Evolutionary conservation across 257 asterid genomes (phyloP).

Genomic region (Penstemon eatonii): DNA sequence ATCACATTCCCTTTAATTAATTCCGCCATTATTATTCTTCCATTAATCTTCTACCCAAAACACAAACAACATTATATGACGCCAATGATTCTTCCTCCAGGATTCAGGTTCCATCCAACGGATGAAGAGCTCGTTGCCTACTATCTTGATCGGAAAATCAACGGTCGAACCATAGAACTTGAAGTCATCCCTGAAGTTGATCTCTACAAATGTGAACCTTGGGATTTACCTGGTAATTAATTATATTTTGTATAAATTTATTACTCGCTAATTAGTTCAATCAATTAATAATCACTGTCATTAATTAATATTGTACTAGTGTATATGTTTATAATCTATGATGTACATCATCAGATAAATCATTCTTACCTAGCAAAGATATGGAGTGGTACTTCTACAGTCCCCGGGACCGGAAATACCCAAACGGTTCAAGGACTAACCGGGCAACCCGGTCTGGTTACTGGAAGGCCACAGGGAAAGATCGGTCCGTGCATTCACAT

Average conservation of each 20-base stretch:
- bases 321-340: neutral
- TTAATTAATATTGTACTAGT: too few relatives aligned
- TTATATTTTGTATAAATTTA: neutral
- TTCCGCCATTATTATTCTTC: neutral
- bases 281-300: neutral
- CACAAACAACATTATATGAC: slow-evolving; percentile 33
- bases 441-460: slow-evolving; percentile 73
- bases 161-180: slow-evolving; percentile 66
- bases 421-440: slow-evolving; percentile 74
- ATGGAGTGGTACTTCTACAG: slow-evolving; percentile 81
- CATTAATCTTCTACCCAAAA: neutral
- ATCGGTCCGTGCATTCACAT: slow-evolving; percentile 55
- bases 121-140: slow-evolving; percentile 77
- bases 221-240: slow-evolving; percentile 73
- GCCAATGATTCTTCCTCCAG: slow-evolving; percentile 68
- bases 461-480: slow-evolving; percentile 85
- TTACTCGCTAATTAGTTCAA: neutral
- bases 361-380: slow-evolving; percentile 70
- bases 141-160: slow-evolving; percentile 67
- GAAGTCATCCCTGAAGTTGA: slow-evolving; percentile 70
- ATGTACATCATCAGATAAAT: slow-evolving; percentile 43
- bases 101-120: slow-evolving; percentile 71
- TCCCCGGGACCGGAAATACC: slow-evolving; percentile 70
- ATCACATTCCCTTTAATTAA: neutral
- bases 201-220: slow-evolving; percentile 74